phyloP scores from a whole-genome alignment of 2,329 filamentous ascomycete genomes.

The Aspergillus sp. region DNA sequence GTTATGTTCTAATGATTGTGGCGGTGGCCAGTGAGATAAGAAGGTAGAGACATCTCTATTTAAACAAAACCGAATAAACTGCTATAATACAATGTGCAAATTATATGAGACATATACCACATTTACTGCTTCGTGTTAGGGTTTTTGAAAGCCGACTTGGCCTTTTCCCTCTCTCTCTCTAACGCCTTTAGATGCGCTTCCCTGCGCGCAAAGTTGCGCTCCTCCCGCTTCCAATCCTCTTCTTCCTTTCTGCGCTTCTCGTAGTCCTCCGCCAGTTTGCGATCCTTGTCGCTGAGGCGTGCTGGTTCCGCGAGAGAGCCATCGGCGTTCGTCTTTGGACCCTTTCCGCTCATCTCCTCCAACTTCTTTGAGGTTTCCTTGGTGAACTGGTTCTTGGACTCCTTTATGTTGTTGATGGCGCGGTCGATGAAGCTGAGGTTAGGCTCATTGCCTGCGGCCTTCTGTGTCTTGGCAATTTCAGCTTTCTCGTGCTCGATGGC shows the following conservation, averaged over 20 bases:
- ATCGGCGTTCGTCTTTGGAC: slow-evolving; percentile 21
- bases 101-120: slow-evolving; percentile 3
- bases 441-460: slow-evolving; percentile 10
- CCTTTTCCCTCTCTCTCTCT: slow-evolving; percentile 25
- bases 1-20: no score
- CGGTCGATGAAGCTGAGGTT: slow-evolving; percentile 37
- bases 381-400: slow-evolving; percentile 22
- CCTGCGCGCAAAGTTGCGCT: slow-evolving; percentile 36
- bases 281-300: slow-evolving; percentile 32
- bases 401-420: slow-evolving; percentile 32
- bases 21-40: background rate
- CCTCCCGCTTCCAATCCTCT: slow-evolving; percentile 33
- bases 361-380: slow-evolving; percentile 22
- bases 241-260: slow-evolving; percentile 31
- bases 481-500: slow-evolving; percentile 14
- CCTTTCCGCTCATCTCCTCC: slow-evolving; percentile 24
- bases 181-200: slow-evolving; percentile 26
- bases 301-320: slow-evolving; percentile 18
- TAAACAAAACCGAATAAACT: background rate
- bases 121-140: slow-evolving; percentile 11
- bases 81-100: slow-evolving; percentile 21
- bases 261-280: slow-evolving; percentile 30
- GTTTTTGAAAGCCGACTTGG: slow-evolving; percentile 16
- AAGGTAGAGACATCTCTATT: slow-evolving; percentile 11
- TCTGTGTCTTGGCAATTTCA: slow-evolving; percentile 9